These are phyloP conservation scores for Cynanchum wilfordii DNA, from an alignment of 257 asterid species.

Conservation along the genomic window DNA sequence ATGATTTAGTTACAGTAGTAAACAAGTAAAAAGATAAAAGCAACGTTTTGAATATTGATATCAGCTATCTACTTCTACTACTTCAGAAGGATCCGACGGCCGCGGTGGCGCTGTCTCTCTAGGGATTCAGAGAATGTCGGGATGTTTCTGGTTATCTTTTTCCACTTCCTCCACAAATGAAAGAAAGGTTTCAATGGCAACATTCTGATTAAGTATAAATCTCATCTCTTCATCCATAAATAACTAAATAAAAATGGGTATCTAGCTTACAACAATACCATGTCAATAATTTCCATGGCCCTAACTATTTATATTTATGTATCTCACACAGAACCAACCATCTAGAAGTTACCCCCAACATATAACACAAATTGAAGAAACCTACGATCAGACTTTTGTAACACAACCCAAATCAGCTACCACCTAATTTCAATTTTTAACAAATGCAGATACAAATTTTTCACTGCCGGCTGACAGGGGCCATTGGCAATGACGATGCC, in stretches of 20 bases:
- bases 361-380: neutral
- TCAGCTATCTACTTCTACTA: neutral
- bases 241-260: neutral
- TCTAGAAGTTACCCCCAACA: neutral
- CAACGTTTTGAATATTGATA: too few relatives aligned
- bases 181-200: neutral
- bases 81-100: conserved; percentile 12
- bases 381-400: neutral
- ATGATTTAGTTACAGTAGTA: too few relatives aligned
- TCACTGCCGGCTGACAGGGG: conserved; percentile 56
- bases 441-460: conserved; percentile 12
- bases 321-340: neutral
- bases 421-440: neutral
- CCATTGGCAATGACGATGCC: conserved; percentile 58
- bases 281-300: conserved; percentile 10
- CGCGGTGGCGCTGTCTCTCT: neutral
- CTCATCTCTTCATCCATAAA: neutral
- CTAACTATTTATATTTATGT: conserved; percentile 6
- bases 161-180: neutral
- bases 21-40: too few relatives aligned
- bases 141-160: neutral
- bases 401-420: neutral
- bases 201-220: too few relatives aligned
- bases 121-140: conserved; percentile 8
- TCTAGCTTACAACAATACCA: conserved; percentile 11